Evolutionary conservation across 2,329 filamentous ascomycete species (phyloP).

Genomic region (Periglandula ipomoeae): DNA sequence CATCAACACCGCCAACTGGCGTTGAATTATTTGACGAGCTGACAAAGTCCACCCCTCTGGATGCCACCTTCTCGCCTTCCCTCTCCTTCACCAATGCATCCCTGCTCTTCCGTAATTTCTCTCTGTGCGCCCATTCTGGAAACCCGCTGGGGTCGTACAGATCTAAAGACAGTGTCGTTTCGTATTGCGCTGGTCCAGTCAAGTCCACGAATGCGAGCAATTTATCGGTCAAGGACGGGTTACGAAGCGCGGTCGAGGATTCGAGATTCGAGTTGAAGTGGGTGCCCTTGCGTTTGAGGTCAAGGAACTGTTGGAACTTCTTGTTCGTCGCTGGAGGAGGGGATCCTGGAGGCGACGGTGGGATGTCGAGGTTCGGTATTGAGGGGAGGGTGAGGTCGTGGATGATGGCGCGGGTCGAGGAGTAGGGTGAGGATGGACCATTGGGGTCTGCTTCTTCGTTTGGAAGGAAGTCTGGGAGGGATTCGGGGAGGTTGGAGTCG

Average conservation of each 20-base stretch:
- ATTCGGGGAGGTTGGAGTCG: constrained; percentile 13
- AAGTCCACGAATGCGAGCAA: constrained; percentile 57
- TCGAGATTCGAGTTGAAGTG: constrained; percentile 74
- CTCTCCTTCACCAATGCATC: constrained; percentile 35
- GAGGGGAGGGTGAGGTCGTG: constrained; percentile 67
- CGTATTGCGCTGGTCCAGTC: constrained; percentile 49
- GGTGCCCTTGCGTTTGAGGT: constrained; percentile 64
- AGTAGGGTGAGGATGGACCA: constrained; percentile 52
- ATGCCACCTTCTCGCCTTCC: constrained; percentile 33
- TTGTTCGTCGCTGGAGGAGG: constrained; percentile 43
- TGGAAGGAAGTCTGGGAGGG: constrained; percentile 14
- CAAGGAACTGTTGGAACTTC: constrained; percentile 66
- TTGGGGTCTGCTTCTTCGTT: constrained; percentile 14
- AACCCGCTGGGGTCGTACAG: constrained; percentile 51
- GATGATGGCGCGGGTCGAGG: constrained; percentile 52
- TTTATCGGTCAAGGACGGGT: constrained; percentile 64
- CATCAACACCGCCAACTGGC: constrained; percentile 13
- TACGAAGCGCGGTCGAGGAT: constrained; percentile 56
- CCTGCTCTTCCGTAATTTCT: constrained; percentile 39
- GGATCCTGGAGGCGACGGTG: constrained; percentile 59
- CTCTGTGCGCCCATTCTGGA: constrained; percentile 44
- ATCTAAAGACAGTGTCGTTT: constrained; percentile 46
- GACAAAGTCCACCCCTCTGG: constrained; percentile 42
- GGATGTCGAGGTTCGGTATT: constrained; percentile 64
- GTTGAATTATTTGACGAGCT: constrained; percentile 14